These are phyloP conservation scores for Zizania palustris DNA, from an alignment of 202 grass and related monocot genomes.

Conservation along the genomic window DNA sequence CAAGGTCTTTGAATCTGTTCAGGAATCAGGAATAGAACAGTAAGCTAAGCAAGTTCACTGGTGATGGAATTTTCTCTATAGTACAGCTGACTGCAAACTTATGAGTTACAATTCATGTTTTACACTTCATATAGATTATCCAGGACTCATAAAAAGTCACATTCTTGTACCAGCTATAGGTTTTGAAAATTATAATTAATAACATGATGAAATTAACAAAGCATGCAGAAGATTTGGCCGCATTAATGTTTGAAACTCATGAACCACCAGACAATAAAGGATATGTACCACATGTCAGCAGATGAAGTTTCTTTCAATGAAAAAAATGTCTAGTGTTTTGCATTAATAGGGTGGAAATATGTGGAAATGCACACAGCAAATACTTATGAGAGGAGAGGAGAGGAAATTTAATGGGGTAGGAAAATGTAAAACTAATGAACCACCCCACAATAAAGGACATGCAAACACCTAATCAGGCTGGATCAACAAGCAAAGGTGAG, in stretches of 20 bases:
- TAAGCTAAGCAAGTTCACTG: neutral
- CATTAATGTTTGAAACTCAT: neutral
- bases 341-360: neutral
- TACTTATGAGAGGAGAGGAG: neutral
- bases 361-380: constrained; percentile 6
- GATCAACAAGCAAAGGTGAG: neutral
- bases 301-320: neutral
- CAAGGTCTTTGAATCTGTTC: constrained; percentile 88
- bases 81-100: constrained; percentile 4
- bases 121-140: neutral
- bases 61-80: neutral
- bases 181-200: neutral
- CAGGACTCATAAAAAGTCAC: neutral
- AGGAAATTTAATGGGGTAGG: neutral
- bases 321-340: neutral
- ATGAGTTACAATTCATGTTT: neutral
- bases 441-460: too few relatives aligned
- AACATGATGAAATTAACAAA: neutral
- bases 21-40: constrained; percentile 20
- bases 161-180: neutral
- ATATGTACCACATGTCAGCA: constrained; percentile 17
- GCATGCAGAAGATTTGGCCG: neutral
- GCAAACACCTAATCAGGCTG: constrained; percentile 5
- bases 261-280: neutral
- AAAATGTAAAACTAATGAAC: neutral